phyloP scores from a whole-genome alignment of 2,329 filamentous ascomycete genomes.

The Pseudogymnoascus sp. region DNA sequence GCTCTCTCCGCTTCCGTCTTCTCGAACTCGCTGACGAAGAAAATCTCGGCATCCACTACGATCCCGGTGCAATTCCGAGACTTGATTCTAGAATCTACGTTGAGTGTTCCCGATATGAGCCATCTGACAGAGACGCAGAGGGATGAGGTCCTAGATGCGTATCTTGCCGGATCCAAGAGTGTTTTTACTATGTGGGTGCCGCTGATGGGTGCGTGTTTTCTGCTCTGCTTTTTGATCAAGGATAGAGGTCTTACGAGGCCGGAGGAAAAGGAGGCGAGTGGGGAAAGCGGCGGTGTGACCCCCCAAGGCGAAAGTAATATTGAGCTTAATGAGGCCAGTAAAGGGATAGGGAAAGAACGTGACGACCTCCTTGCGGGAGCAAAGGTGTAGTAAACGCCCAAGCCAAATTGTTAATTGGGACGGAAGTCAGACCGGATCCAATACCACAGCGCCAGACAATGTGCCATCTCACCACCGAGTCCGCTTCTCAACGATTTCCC shows the following conservation, averaged over 20 bases:
- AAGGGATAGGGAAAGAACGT: not conserved
- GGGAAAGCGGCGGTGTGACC: not conserved
- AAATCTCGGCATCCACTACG: slow-evolving; percentile 11
- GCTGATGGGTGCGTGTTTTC: slow-evolving; percentile 41
- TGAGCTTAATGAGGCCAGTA: not conserved
- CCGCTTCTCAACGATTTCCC: too few relatives aligned
- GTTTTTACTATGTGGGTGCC: slow-evolving; percentile 51
- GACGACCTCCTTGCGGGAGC: not conserved
- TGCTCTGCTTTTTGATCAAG: slow-evolving; percentile 43
- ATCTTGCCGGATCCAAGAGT: slow-evolving; percentile 43
- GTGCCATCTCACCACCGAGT: not conserved
- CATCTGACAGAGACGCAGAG: slow-evolving; percentile 14
- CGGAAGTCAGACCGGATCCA: not conserved
- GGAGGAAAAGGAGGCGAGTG: slow-evolving; percentile 18
- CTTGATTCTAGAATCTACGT: slow-evolving; percentile 19
- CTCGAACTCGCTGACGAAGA: slow-evolving; percentile 25
- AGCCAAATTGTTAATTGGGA: not conserved
- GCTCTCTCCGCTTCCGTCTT: slow-evolving; percentile 48
- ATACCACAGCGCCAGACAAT: not conserved
- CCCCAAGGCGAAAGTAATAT: not conserved
- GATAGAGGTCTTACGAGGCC: slow-evolving; percentile 37
- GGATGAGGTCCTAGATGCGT: slow-evolving; percentile 38
- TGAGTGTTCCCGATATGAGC: slow-evolving; percentile 21
- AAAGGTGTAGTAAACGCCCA: not conserved
- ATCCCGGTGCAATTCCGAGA: slow-evolving; percentile 16